Conservation (phyloP, 2,329 filamentous ascomycete genomes). For the Nemania sp. region DNA sequence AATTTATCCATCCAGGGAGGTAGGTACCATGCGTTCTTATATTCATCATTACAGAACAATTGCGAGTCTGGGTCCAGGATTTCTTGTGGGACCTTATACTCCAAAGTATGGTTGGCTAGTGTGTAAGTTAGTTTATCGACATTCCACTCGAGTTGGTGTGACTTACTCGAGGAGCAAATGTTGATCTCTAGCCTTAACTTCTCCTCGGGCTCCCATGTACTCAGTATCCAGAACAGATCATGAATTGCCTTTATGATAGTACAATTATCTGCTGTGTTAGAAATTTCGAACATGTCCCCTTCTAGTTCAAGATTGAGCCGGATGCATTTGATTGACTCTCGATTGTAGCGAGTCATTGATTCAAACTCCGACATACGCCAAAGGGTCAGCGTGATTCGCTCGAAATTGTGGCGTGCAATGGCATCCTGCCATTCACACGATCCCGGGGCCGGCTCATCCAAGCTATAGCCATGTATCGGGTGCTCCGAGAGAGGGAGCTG, state of each 20-base stretch:
- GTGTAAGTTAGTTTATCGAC: slow-evolving; percentile 28
- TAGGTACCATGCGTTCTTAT: not conserved
- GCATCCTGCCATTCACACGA: not conserved
- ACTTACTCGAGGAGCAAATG: slow-evolving; percentile 36
- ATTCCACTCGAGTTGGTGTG: slow-evolving; percentile 20
- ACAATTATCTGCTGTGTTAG: slow-evolving; percentile 1
- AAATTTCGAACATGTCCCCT: not conserved
- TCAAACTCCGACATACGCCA: not conserved
- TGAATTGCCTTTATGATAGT: slow-evolving; percentile 10
- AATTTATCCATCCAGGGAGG: too few species aligned
- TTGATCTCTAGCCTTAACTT: slow-evolving; percentile 39
- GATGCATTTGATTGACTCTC: not conserved
- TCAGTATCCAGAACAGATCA: slow-evolving; percentile 35
- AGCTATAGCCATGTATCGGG: not conserved
- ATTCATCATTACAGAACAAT: not conserved
- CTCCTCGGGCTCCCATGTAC: slow-evolving; percentile 33
- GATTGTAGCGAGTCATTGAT: not conserved
- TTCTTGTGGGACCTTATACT: slow-evolving; percentile 16
- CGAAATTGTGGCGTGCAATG: not conserved
- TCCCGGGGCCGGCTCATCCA: not conserved
- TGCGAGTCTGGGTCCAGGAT: slow-evolving; percentile 30
- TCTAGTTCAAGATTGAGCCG: not conserved
- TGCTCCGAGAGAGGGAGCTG: not conserved
- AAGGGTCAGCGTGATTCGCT: not conserved
- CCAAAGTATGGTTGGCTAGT: slow-evolving; percentile 34